Evolutionary conservation across 1,139 yeast species (phyloP), one percentile per base, ranked within the genome.

Genomic region (Debaryomyces coudertii): DNA sequence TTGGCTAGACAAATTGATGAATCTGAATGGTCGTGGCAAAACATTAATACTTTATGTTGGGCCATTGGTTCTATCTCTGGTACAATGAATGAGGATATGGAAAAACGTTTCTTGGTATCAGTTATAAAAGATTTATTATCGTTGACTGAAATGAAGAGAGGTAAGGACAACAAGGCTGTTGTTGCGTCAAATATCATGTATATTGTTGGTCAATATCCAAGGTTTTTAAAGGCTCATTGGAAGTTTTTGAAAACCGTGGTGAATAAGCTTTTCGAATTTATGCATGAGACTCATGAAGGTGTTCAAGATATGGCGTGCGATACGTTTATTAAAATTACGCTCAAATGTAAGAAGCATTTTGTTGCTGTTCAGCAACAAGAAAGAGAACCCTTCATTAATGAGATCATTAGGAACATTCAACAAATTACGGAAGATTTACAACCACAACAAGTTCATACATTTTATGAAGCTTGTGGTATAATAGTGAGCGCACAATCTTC

Each of bases 221-320:
- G 99, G 62, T 95, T 95, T 62, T 77, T 93, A 64, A 92, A 90
- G 60, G 98, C 99, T 7, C 99, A 93, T 67, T 93, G 99, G 99
- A 89, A 89, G 67, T 95, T 93, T 61, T 75, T 95, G 63, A 92
- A 92, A 67, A 93, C 99, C 0, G 99, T 93, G 40, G 93, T 93
- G 51, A 87, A 90, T 70, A 93, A 93, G 68, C 78, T 93, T 58
- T 93, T 93, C 69, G 99, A 95, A 68, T 93, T 93, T 61, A 93
- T 93, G 99, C 99, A 93, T 71, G 99, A 93, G 75, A 90, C 97
- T 23, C 99, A 93, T 66, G 99, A 92, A 68, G 99, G 98, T 71
- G 99, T 93, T 52, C 99, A 93, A 73, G 99, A 93, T 69, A 93
- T 93, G 99, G 99, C 99, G 7, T 93, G 99, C 76, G 99, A 93